phyloP scores from a whole-genome alignment of 2,329 filamentous ascomycete species.

The Fusarium avenaceum region DNA sequence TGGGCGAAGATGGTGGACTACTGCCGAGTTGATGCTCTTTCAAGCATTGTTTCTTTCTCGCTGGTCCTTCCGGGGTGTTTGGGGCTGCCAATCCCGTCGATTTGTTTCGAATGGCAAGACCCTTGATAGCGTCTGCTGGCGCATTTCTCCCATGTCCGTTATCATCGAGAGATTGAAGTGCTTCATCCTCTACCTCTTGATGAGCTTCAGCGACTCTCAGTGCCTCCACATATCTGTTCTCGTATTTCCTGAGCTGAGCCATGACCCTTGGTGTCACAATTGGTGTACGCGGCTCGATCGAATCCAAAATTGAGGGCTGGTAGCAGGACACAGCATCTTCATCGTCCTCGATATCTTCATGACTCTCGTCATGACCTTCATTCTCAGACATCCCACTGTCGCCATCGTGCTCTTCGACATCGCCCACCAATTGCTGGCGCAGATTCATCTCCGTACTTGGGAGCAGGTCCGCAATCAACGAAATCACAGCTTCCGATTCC shows the following conservation, averaged over 20 bases:
- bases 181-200: accelerated
- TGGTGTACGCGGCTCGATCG: not conserved
- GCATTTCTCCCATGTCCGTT: accelerated
- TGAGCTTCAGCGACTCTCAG: accelerated
- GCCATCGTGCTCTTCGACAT: not conserved
- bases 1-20: not conserved
- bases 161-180: not conserved
- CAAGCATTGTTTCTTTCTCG: not conserved
- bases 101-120: not conserved
- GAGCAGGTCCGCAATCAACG: constrained; percentile 2
- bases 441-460: not conserved
- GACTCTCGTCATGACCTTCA: not conserved
- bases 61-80: accelerated
- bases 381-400: not conserved
- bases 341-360: not conserved
- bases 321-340: not conserved
- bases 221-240: accelerated
- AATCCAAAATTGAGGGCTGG: accelerated
- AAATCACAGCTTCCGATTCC: constrained; percentile 9
- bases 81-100: not conserved
- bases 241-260: not conserved
- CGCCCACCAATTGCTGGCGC: not conserved
- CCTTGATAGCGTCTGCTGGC: accelerated
- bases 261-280: accelerated
- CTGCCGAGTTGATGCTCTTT: accelerated